Percentiles rank a stretch among this genome's conserved stretches.
These are phyloP conservation scores for Zoysia matrella DNA, from an alignment of 202 grass and related monocot genomes.

Conservation along the genomic window DNA sequence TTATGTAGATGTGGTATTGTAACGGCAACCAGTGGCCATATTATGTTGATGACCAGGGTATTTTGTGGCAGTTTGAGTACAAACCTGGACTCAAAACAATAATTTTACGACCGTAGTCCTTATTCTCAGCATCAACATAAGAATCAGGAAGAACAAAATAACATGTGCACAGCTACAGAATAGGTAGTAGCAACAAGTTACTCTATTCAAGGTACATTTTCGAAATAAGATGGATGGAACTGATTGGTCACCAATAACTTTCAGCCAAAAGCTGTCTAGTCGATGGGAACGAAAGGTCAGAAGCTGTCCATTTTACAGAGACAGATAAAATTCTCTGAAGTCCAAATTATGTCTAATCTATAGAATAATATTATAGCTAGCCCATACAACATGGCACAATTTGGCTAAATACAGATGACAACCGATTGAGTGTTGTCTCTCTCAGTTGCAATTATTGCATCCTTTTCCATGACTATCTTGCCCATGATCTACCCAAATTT, in stretches of 20 bases:
- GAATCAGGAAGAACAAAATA: background rate
- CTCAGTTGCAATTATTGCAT: constrained; percentile 53
- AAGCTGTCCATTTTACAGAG: background rate
- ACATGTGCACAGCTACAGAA: constrained; percentile 11
- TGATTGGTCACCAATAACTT: background rate
- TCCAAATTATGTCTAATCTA: constrained; percentile 42
- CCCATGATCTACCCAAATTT: background rate
- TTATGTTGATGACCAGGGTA: too few species aligned
- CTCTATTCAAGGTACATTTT: background rate
- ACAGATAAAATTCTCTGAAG: constrained; percentile 25
- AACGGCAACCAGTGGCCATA: too few species aligned
- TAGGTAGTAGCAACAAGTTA: background rate
- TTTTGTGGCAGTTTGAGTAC: too few species aligned
- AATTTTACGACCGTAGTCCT: too few species aligned
- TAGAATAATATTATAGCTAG: constrained; percentile 40
- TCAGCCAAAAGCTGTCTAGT: constrained; percentile 23
- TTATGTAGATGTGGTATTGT: background rate
- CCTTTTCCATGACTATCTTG: constrained; percentile 32
- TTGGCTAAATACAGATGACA: constrained; percentile 49
- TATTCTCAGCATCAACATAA: too few species aligned
- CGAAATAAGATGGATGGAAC: constrained; percentile 1
- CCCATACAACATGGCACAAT: constrained; percentile 44
- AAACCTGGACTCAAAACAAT: too few species aligned
- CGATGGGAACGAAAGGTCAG: constrained; percentile 2
- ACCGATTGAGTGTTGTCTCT: constrained; percentile 45